Percentiles rank a stretch among this genome's conserved stretches.
These are phyloP conservation scores for Tetrahymena thermophila DNA, from an alignment of 73 alveolate species.

Conservation along the genomic window DNA sequence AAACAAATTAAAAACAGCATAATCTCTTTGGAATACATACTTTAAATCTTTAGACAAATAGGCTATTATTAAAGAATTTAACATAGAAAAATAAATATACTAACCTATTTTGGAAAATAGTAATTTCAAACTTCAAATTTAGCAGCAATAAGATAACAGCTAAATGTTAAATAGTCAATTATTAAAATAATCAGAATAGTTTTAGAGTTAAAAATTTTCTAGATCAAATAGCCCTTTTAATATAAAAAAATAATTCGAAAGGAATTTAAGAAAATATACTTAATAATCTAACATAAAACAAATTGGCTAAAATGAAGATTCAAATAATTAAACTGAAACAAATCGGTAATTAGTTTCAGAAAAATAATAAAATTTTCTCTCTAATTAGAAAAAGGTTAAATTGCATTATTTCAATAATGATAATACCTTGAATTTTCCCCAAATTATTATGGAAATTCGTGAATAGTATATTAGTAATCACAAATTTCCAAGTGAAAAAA, in stretches of 20 bases:
- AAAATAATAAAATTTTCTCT: background rate
- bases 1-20: background rate
- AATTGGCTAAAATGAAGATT: background rate
- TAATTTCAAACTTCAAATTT: too few species aligned
- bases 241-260: too few species aligned
- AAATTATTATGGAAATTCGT: background rate
- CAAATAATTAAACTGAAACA: background rate
- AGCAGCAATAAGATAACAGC: background rate
- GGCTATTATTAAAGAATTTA: background rate
- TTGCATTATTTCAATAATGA: background rate
- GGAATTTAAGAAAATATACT: background rate
- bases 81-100: background rate
- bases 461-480: background rate
- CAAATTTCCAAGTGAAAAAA: background rate
- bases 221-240: background rate
- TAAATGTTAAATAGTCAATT: background rate
- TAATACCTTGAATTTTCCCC: background rate
- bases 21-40: background rate
- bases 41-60: background rate
- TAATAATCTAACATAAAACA: too few species aligned
- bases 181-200: too few species aligned
- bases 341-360: background rate
- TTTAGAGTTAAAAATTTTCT: background rate
- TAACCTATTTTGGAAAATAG: too few species aligned
- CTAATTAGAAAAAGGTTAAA: background rate